Conservation (phyloP, 495 filamentous ascomycete genomes). For the Endocarpon pusillum region DNA sequence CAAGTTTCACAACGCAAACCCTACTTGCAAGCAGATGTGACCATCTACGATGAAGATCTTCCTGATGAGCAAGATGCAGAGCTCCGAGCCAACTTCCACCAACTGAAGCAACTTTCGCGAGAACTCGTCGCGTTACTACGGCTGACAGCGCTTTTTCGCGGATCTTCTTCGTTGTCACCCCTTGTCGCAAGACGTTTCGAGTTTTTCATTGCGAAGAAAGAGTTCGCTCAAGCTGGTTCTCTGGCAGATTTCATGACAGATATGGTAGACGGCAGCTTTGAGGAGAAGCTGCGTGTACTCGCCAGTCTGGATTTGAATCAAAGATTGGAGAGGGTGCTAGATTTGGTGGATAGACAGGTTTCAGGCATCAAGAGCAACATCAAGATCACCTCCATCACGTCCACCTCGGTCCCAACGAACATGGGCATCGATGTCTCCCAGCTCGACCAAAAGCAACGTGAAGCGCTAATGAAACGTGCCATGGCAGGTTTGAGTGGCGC, state of each 20-base stretch:
- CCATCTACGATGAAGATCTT: constrained; percentile 40
- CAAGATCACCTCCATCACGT: constrained; percentile 55
- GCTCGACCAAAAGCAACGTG: constrained; percentile 33
- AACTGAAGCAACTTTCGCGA: constrained; percentile 63
- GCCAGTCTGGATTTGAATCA: constrained; percentile 56
- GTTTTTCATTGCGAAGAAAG: constrained; percentile 63
- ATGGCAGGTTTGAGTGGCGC: constrained; percentile 35
- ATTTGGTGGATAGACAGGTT: constrained; percentile 64
- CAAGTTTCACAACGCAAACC: constrained; percentile 61
- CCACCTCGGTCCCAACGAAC: constrained; percentile 34
- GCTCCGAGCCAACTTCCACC: constrained; percentile 51
- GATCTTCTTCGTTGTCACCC: constrained; percentile 48
- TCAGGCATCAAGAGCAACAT: constrained; percentile 65
- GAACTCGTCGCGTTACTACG: constrained; percentile 68
- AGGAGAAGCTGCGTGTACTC: constrained; percentile 77
- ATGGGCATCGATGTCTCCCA: constrained; percentile 36
- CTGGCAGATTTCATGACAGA: constrained; percentile 97
- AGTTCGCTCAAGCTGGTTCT: constrained; percentile 57
- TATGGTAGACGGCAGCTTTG: constrained; percentile 63
- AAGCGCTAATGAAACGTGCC: constrained; percentile 32
- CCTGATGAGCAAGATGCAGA: constrained; percentile 34
- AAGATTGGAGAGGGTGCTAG: constrained; percentile 62
- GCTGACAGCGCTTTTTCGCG: constrained; percentile 58
- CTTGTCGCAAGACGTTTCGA: constrained; percentile 73
- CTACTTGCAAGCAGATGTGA: constrained; percentile 68